Base-by-base conservation (phyloP, 306 rosid genomes). In the Rosa persica region DNA sequence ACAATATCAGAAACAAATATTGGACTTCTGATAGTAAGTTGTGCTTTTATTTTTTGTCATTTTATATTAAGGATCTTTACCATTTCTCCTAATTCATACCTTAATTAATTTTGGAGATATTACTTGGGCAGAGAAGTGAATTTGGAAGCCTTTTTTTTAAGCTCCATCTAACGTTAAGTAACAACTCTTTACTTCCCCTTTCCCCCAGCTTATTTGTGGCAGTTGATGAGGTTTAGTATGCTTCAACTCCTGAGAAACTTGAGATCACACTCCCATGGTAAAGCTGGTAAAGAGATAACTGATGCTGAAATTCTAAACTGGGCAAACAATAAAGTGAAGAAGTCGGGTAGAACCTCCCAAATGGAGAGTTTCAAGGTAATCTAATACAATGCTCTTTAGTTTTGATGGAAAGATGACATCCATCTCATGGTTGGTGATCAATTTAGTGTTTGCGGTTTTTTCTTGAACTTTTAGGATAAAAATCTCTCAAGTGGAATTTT, bases 361-460 rank as follows among this genome's bases (percentile, higher is more conserved):
- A 86, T 93, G 86, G 98, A 96, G 23, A 93, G 97, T 87, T 96
- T 96, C 90, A 96, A 86, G 99, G 99, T 96, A 89, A 81, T 79
- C 36, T 69, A 64, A 80, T 38, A 79, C 16, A 76, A 57, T 10
- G 13, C 52, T 62, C 25, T 54, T 42, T 36, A 13, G 36, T 58
- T 68, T 70, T 8, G 47, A 71, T 44, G 25, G 71, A 39, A 67
- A 67, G 40, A 67, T 20, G 25, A 20, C 80, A 58, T 66, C 5
- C 22, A 17, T 75, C 60, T 46, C 20, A 22, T 74, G 39, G 38
- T 40, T 80, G 52, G 67, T 80, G 38, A 22, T 65, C 23, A 7
- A 65, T 40, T 44, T 76, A 62, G 44, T 17, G n/a, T 61, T 17
- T 75, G 4, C 4, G 78, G 60, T 61, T 62, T 44, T 25, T 8